phyloP scores from a whole-genome alignment of 2,329 filamentous ascomycete genomes.

The Colletotrichum sp. region DNA sequence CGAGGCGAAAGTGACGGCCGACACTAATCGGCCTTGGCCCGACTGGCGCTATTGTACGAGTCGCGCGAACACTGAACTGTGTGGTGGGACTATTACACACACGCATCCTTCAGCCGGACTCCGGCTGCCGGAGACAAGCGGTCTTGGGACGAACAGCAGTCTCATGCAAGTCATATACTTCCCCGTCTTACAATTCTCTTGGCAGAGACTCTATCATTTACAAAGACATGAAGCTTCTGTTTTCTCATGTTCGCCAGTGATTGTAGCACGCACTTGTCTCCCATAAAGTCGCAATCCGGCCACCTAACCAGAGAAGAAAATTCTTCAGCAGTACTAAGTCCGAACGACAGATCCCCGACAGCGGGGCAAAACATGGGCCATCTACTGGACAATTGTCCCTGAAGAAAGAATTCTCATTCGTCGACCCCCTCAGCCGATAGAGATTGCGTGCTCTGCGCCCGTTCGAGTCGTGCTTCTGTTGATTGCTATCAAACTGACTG shows the following conservation, averaged over 20 bases:
- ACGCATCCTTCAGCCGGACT: neutral
- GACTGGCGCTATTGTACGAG: neutral
- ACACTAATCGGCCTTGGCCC: constrained; percentile 12
- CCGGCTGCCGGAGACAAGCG: neutral
- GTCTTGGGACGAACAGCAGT: constrained; percentile 1
- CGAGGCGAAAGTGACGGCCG: neutral
- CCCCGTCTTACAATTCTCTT: neutral
- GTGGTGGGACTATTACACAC: neutral
- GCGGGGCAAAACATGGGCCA: constrained; percentile 5
- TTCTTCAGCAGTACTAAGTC: neutral
- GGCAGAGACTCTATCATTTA: neutral
- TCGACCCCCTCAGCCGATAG: neutral
- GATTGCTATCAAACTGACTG: neutral
- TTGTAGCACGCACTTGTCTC: neutral
- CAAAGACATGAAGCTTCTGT: neutral
- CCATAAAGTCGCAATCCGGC: neutral
- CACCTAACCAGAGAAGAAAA: neutral
- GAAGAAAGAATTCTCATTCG: constrained; percentile 10
- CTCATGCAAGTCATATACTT: constrained; percentile 1
- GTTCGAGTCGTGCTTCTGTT: constrained; percentile 8
- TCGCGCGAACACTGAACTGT: neutral
- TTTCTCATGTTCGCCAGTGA: neutral
- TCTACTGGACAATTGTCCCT: neutral
- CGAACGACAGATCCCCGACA: constrained; percentile 1
- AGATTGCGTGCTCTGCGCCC: constrained; percentile 12